Percentiles rank a stretch among this genome's conserved stretches.
Conservation (phyloP, 345 rosid genomes). For the Jatropha curcas region DNA sequence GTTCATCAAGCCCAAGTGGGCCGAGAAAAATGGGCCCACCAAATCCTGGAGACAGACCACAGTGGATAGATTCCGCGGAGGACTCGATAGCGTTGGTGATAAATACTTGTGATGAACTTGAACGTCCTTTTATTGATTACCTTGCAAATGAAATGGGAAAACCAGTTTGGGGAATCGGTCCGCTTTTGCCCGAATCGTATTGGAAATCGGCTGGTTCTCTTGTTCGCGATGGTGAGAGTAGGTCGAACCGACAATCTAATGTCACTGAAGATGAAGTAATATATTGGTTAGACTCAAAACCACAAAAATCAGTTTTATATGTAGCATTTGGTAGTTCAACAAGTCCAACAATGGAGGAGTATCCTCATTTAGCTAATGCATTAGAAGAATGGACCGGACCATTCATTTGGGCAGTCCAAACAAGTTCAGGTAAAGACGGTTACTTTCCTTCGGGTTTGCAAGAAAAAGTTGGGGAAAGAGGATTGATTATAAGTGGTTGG, state of each 20-base stretch:
- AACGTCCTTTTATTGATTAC: conserved; percentile 33
- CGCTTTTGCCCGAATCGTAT: conserved; percentile 38
- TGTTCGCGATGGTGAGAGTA: conserved; percentile 31
- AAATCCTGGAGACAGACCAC: neutral
- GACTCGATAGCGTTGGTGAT: neutral
- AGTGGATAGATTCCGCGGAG: neutral
- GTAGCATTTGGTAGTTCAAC: conserved; percentile 44
- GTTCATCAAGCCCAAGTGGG: no score
- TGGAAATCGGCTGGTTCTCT: conserved; percentile 33
- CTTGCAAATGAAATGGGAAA: conserved; percentile 22
- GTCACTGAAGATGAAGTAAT: conserved; percentile 33
- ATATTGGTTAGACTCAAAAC: conserved; percentile 42
- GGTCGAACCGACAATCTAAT: conserved; percentile 26
- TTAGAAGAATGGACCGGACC: conserved; percentile 21
- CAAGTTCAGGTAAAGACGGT: conserved; percentile 9
- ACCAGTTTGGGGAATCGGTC: conserved; percentile 50
- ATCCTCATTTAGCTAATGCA: conserved; percentile 26
- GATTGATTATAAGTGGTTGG: conserved; percentile 47
- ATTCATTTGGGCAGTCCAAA: conserved; percentile 31
- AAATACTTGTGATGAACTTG: conserved; percentile 41
- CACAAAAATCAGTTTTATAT: conserved; percentile 37
- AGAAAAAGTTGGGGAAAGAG: conserved; percentile 29
- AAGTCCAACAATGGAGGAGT: conserved; percentile 32
- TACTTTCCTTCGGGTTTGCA: conserved; percentile 26
- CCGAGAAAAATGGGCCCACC: neutral